Percentiles rank a stretch among this genome's conserved stretches.
Evolutionary conservation across 208 protist genomes (phyloP).

Genomic region (Trypanosoma vivax): DNA sequence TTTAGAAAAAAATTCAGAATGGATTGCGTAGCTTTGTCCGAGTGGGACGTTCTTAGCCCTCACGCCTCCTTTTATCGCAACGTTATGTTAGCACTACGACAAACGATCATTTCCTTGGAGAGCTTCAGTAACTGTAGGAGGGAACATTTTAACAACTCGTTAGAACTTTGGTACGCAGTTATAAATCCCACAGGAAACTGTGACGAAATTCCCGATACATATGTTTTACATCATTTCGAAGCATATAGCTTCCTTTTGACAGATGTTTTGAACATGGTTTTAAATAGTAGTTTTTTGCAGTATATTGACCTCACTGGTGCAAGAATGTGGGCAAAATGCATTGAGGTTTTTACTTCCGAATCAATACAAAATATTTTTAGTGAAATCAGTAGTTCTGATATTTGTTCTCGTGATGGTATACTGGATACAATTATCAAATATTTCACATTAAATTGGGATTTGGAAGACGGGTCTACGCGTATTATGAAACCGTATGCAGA

Average conservation of each 20-base stretch:
- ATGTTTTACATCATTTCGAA: constrained; percentile 66
- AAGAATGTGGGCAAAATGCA: constrained; percentile 30
- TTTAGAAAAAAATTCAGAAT: constrained; percentile 19
- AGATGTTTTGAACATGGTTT: constrained; percentile 51
- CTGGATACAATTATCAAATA: constrained; percentile 21
- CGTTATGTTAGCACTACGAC: constrained; percentile 47
- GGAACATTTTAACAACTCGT: constrained; percentile 58
- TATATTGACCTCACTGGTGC: constrained; percentile 47
- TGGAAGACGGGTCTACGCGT: constrained; percentile 20
- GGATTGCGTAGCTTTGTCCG: constrained; percentile 18
- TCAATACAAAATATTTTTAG: constrained; percentile 24
- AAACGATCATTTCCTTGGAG: constrained; percentile 53
- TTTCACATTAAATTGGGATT: constrained; percentile 38
- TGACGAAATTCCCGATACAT: constrained; percentile 22
- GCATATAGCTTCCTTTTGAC: constrained; percentile 54
- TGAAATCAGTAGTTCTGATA: constrained; percentile 21
- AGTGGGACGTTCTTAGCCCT: constrained; percentile 38
- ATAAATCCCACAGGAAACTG: constrained; percentile 39
- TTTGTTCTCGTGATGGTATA: constrained; percentile 7
- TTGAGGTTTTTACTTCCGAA: constrained; percentile 28
- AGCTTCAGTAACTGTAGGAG: constrained; percentile 39
- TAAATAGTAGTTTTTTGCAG: constrained; percentile 55
- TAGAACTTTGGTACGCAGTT: constrained; percentile 71
- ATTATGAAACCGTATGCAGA: constrained; percentile 23
- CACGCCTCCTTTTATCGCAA: constrained; percentile 53